These are phyloP conservation scores for Suillus lakei DNA, from an alignment of 768 basidiomycete genomes.

Conservation along the genomic window DNA sequence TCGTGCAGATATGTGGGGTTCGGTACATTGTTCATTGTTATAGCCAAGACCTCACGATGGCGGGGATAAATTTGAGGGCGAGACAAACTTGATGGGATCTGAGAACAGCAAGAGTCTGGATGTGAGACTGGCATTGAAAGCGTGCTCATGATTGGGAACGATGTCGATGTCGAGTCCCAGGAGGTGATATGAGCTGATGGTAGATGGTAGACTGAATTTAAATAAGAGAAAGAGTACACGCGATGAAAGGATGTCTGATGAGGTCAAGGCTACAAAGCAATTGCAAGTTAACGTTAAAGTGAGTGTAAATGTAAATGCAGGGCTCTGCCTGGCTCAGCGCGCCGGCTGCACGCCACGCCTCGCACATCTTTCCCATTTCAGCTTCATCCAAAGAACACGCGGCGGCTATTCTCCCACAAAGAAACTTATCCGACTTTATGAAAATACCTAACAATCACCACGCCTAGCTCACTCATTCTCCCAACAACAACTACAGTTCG, in stretches of 20 bases:
- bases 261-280: background rate
- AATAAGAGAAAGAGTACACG: background rate
- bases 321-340: slow-evolving; percentile 3
- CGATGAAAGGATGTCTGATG: slow-evolving; percentile 8
- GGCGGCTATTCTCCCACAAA: slow-evolving; percentile 10
- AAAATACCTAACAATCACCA: background rate
- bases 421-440: background rate
- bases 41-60: background rate
- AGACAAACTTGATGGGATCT: background rate
- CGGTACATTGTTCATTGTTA: slow-evolving; percentile 5
- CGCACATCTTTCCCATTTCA: slow-evolving; percentile 7
- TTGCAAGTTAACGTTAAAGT: background rate
- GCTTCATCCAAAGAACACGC: slow-evolving; percentile 2
- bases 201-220: background rate
- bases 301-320: slow-evolving; percentile 5
- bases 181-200: slow-evolving; percentile 1
- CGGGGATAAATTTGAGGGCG: background rate
- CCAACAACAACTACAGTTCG: too few relatives aligned
- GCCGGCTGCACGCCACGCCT: slow-evolving; percentile 10
- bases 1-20: background rate
- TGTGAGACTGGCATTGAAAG: background rate
- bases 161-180: background rate
- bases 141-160: background rate
- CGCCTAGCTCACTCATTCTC: too few relatives aligned
- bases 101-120: background rate